Conservation (phyloP, 202 grass and related monocot species). For the Thinopyrum obtusiflorum region DNA sequence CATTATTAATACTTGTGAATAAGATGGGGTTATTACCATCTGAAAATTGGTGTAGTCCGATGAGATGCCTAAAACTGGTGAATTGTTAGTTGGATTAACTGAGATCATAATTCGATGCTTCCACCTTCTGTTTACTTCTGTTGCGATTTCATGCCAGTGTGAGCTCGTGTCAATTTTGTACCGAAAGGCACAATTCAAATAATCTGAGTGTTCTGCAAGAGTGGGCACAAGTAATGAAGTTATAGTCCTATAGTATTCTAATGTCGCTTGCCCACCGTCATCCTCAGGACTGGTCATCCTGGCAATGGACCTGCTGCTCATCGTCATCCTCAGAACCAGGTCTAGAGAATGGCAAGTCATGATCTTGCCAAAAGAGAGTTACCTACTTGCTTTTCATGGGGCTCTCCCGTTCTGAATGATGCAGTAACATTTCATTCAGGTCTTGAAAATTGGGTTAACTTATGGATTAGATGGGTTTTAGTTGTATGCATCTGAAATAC, state of each 20-base stretch:
- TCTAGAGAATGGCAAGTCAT: background rate
- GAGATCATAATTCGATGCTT: background rate
- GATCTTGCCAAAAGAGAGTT: constrained; percentile 13
- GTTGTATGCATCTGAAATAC: constrained; percentile 21
- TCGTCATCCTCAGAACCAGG: background rate
- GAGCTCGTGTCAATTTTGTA: background rate
- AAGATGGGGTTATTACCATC: background rate
- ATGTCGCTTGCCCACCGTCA: background rate
- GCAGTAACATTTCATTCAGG: background rate
- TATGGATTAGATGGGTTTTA: background rate
- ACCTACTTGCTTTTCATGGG: background rate
- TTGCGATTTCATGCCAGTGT: background rate
- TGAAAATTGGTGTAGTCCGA: background rate
- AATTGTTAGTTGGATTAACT: background rate
- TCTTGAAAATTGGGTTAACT: background rate
- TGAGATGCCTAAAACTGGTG: background rate
- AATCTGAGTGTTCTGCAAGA: background rate
- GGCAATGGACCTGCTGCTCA: background rate
- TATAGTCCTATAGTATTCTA: background rate
- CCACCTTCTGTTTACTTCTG: background rate
- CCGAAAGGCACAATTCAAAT: background rate
- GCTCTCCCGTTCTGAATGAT: background rate
- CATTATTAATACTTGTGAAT: background rate
- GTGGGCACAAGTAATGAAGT: background rate
- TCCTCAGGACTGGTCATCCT: background rate